Conservation (phyloP, 139 green algal species). For the Gonium pectorale region DNA sequence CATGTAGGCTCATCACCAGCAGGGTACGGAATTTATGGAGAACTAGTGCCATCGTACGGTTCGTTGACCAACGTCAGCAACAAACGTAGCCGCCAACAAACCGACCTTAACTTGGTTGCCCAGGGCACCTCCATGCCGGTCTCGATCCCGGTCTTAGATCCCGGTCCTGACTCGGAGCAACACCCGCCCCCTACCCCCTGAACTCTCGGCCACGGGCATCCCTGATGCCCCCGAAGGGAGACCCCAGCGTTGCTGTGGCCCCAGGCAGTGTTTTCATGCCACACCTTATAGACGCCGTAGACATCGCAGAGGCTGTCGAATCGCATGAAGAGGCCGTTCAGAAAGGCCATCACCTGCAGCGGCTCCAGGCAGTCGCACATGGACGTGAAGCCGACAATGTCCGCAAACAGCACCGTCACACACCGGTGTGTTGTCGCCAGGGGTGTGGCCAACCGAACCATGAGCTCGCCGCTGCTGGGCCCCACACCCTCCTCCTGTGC, state of each 20-base stretch:
- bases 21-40: too few species aligned
- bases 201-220: not conserved
- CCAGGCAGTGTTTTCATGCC: too few species aligned
- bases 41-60: too few species aligned
- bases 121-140: not conserved
- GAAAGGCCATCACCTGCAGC: constrained; percentile 27
- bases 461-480: too few species aligned
- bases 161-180: not conserved
- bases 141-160: not conserved
- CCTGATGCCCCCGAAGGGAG: not conserved
- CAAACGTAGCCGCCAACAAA: too few species aligned
- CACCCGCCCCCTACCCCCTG: not conserved
- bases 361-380: constrained; percentile 15
- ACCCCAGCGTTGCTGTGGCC: constrained; percentile 1
- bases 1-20: not conserved
- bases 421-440: too few species aligned
- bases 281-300: constrained; percentile 31
- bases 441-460: too few species aligned
- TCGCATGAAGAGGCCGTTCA: constrained; percentile 23
- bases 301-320: constrained; percentile 21
- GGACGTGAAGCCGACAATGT: constrained; percentile 31
- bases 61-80: too few species aligned
- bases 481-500: too few species aligned
- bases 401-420: too few species aligned
- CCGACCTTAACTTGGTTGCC: not conserved